Evolutionary conservation across 257 asterid species (phyloP).

Genomic region (Galeopsis tetrahit): DNA sequence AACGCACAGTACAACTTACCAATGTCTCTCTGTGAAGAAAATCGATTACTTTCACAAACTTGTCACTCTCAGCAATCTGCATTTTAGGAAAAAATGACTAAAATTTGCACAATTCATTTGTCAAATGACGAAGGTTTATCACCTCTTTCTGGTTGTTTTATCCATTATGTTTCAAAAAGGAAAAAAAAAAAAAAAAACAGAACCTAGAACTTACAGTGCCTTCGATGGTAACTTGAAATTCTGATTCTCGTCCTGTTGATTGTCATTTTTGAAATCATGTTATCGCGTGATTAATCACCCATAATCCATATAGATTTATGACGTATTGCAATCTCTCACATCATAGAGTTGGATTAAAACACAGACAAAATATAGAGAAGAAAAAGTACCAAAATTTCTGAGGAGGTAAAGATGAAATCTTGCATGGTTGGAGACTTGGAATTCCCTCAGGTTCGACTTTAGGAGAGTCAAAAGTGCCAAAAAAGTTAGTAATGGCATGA

Average conservation of each 20-base stretch:
- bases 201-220: not conserved
- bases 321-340: not conserved
- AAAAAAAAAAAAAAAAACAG: too few relatives aligned
- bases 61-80: too few relatives aligned
- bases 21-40: too few relatives aligned
- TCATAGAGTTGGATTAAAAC: not conserved
- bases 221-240: not conserved
- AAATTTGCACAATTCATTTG: slow-evolving; percentile 52
- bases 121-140: slow-evolving; percentile 91
- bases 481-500: slow-evolving; percentile 44
- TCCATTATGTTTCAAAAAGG: not conserved
- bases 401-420: slow-evolving; percentile 42
- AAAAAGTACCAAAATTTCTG: slow-evolving; percentile 25
- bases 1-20: too few relatives aligned
- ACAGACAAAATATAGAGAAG: too few relatives aligned
- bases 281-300: slow-evolving; percentile 5
- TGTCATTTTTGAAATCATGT: not conserved
- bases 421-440: slow-evolving; percentile 19
- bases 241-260: not conserved
- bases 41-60: too few relatives aligned
- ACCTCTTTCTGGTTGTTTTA: not conserved
- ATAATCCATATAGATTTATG: not conserved
- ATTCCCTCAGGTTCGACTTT: slow-evolving; percentile 35
- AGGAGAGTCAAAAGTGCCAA: slow-evolving; percentile 42
- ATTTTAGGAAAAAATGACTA: too few relatives aligned